Evolutionary conservation across 1,139 yeast species (phyloP).

Genomic region (Yamadazyma trypodendri): DNA sequence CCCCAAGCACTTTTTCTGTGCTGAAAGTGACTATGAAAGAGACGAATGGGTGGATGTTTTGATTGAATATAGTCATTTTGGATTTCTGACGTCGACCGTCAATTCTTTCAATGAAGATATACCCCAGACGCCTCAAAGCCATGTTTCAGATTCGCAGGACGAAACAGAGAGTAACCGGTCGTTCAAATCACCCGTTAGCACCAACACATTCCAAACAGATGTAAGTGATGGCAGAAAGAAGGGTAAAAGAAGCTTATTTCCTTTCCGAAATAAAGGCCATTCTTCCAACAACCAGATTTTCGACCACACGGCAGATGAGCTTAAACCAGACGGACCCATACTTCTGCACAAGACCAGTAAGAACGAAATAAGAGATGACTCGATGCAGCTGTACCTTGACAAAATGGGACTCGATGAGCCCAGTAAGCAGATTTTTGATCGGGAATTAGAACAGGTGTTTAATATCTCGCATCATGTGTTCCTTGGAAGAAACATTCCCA

Average conservation of each 20-base stretch:
- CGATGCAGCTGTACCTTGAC: conserved; percentile 38
- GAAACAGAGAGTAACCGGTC: conserved; percentile 15
- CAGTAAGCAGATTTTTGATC: conserved; percentile 58
- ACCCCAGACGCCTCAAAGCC: conserved; percentile 6
- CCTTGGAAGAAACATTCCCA: conserved; percentile 59
- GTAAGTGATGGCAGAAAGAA: conserved; percentile 41
- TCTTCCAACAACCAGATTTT: conserved; percentile 6
- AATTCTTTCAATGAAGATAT: conserved; percentile 7
- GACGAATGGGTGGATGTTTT: conserved; percentile 73
- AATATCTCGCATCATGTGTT: conserved; percentile 47
- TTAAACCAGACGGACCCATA: no score
- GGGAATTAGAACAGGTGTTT: conserved; percentile 55
- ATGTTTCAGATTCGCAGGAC: conserved; percentile 14
- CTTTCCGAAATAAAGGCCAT: conserved; percentile 43
- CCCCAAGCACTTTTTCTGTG: conserved; percentile 72
- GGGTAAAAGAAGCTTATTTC: conserved; percentile 60
- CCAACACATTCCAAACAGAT: conserved; percentile 8
- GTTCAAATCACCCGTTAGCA: conserved; percentile 14
- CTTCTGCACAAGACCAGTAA: conserved; percentile 5
- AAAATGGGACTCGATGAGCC: conserved; percentile 40
- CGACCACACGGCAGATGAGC: conserved; percentile 5
- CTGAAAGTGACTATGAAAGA: conserved; percentile 78
- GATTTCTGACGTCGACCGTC: conserved; percentile 7
- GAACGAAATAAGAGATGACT: conserved; percentile 12
- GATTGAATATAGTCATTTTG: conserved; percentile 38